These are phyloP conservation scores for Cadophora sp. DNA, from an alignment of 2,329 filamentous ascomycete species.

Conservation along the genomic window DNA sequence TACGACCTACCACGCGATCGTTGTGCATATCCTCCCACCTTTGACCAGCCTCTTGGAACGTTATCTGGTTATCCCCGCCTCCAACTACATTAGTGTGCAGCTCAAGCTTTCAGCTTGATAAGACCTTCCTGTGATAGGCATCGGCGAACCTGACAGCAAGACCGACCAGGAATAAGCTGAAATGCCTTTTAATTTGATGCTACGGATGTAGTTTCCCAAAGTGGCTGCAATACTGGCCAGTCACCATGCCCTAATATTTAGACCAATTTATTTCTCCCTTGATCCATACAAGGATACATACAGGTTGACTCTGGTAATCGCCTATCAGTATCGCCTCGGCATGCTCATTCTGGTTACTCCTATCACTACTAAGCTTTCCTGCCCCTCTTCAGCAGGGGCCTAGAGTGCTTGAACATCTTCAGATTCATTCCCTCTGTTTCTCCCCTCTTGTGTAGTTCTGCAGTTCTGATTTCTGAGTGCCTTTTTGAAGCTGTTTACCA, in stretches of 20 bases:
- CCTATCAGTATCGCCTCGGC: constrained; percentile 3
- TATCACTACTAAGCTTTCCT: constrained; percentile 20
- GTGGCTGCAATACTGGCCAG: constrained; percentile 19
- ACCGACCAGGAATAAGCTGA: neutral
- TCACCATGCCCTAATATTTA: neutral
- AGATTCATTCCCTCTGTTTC: neutral
- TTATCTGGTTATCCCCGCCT: neutral
- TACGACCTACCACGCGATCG: neutral
- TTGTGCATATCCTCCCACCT: neutral
- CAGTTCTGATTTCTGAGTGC: neutral
- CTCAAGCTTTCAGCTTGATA: neutral
- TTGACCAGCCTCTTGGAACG: neutral
- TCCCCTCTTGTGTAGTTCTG: no score
- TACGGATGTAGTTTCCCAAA: constrained; percentile 27
- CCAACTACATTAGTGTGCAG: constrained; percentile 11
- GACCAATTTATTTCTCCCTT: neutral
- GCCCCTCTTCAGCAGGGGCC: neutral
- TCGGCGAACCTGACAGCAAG: neutral
- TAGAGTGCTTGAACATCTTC: neutral
- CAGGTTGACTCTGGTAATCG: neutral
- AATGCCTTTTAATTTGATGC: neutral
- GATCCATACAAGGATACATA: neutral
- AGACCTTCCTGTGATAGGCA: neutral
- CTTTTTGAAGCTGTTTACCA: no score
- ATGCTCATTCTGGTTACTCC: neutral